Base-by-base conservation (phyloP, 225 moss, liverwort and hornwort genomes). In the Polytrichum commune region DNA sequence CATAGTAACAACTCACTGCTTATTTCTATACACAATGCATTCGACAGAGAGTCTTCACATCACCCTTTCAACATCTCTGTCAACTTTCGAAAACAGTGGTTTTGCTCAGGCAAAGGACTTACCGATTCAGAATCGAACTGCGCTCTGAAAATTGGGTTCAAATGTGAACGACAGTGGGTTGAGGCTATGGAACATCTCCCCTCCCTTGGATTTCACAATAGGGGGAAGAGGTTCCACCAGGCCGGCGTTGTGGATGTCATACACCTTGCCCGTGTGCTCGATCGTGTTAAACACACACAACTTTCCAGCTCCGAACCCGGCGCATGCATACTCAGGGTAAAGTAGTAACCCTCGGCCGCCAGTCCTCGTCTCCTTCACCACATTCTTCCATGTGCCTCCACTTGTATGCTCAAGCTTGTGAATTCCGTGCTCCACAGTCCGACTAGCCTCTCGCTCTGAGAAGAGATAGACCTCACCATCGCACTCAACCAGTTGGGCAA, bases 291-390 rank as follows among this genome's bases (percentile, higher is more conserved):
- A 70, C 3, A 84, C 38, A 27, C 67, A 76, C 1, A 84, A 8
- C 19, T 78, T 62, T 1, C 55, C 64, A 8, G 66, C 67, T 6
- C 67, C 74, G 18, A 8, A 69, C 3, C 68, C 46, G 7, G 67
- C 33, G 54, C 84, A 84, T 4, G 69, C 70, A 5, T 66, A 54
- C 27, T 84, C 84, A 0, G 84, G 84, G 13, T 81, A 84, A 0
- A 67, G 53, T 26, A 81, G 69, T 7, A 84, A 29, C 2, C 84
- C 81, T 26, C 70, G 30, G 0, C 84, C 69, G 5, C 77, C 77
- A 27, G 22, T 0, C 29, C 69, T 84, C 19, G 30, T 62, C 67
- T 23, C 64, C 30, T 22, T 65, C 32, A 75, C 70, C 5, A 84
- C 25, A n/a, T 38, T 84, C 3, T 18, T 62, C 57, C 77, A 22